Base-by-base conservation (phyloP, 495 filamentous ascomycete genomes). In the Niebla homalea region DNA sequence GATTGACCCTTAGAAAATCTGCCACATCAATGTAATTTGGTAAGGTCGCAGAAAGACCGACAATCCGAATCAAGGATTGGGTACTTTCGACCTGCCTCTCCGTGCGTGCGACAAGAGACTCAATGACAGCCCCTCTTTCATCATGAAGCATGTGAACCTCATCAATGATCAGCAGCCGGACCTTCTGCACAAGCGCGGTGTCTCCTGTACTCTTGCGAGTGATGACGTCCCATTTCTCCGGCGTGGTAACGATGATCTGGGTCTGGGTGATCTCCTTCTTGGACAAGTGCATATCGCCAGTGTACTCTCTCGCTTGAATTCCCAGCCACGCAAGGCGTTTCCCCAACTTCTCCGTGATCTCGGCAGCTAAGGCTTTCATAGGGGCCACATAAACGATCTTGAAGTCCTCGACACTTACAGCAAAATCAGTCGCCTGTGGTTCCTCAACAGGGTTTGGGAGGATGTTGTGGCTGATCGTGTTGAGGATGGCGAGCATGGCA, bases 111-210 rank as follows among this genome's bases (percentile, higher is more conserved):
- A 97, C 92, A 43, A 99, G 69, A 5, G 88, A 94, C 60, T 99
- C 92, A 43, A 99, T 74, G 11, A 99, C 93, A 5, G 92, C 88
- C 58, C 92, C 92, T 59, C 92, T 80, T 61, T 96, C 92, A 62
- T 99, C 92, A 60, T 99, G 92, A 56, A 99, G 81, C 92, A 99
- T 99, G 58, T 99, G 92, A 2, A 99, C 92, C 67, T 99, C 92
- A 64, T 99, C 92, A 60, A 99, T 95, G 55, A 99, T 97, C 45
- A 99, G 75, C 25, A 99, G 69, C 16, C 92, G 79, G 11, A 99
- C 92, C 59, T 99, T 98, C 58, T 97, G 92, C 3, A 97, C 92
- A 11, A 99, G 75, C 61, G 96, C 93, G 5, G 93, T 97, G 61
- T 99, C 92, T 3, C 92, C 92, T 1, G 87, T 95, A 43, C 92